A percentile compares a stretch with the other conserved stretches of the same genome.
phyloP scores from a whole-genome alignment of 371 early-diverging fungal genomes.

The Apophysomyces trapeziformis region DNA sequence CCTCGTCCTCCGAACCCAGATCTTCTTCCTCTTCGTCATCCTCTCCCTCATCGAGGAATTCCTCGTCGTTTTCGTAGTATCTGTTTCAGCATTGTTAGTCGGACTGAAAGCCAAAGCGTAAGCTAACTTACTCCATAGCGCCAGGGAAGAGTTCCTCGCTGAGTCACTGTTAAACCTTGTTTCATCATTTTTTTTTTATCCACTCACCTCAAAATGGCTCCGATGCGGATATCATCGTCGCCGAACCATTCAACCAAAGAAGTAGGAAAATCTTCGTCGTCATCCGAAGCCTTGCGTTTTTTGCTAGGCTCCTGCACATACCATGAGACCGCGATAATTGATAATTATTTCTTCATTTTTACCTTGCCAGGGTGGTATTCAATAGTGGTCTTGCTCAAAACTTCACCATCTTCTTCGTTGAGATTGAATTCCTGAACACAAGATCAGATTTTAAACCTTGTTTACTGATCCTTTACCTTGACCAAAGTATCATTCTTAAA shows the following conservation, averaged over 20 bases:
- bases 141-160: constrained; percentile 50
- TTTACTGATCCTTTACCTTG: constrained; percentile 35
- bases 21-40: constrained; percentile 42
- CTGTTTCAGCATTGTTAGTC: background rate
- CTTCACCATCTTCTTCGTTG: constrained; percentile 44
- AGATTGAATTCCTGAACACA: constrained; percentile 39
- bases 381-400: constrained; percentile 42
- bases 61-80: constrained; percentile 28
- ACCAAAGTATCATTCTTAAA: constrained; percentile 60
- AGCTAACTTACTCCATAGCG: constrained; percentile 30
- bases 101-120: background rate
- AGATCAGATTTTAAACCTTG: background rate
- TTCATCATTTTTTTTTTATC: background rate
- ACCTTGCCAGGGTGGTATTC: constrained; percentile 60
- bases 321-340: background rate
- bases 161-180: constrained; percentile 11
- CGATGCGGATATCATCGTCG: constrained; percentile 45
- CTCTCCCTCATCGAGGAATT: constrained; percentile 17
- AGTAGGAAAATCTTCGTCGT: constrained; percentile 29
- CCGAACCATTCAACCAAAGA: constrained; percentile 56
- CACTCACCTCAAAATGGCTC: constrained; percentile 32
- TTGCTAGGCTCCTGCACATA: constrained; percentile 26
- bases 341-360: background rate
- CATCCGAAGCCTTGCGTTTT: constrained; percentile 53
- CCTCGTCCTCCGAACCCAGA: constrained; percentile 32